phyloP scores from a whole-genome alignment of 2,329 filamentous ascomycete genomes.

The Neopestalotiopsis sp. region DNA sequence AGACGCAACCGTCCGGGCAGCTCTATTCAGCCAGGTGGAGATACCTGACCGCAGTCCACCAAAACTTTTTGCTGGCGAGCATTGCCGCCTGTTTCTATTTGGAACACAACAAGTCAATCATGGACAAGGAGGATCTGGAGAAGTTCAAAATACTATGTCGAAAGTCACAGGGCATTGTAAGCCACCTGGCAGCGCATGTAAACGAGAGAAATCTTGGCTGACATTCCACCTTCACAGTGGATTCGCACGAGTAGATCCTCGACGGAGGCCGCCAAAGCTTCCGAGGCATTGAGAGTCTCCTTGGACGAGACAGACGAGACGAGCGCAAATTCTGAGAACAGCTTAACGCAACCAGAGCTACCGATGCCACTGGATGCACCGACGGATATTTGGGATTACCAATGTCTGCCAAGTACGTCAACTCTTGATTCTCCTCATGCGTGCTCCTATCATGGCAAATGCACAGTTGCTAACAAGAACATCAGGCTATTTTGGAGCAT shows the following conservation, averaged over 20 bases:
- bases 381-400: background rate
- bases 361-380: background rate
- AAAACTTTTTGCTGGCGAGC: constrained; percentile 53
- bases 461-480: background rate
- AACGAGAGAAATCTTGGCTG: background rate
- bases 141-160: constrained; percentile 15
- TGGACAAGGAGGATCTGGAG: constrained; percentile 11
- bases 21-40: constrained; percentile 51
- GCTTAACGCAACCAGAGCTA: background rate
- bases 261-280: constrained; percentile 19
- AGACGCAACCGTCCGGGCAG: constrained; percentile 49
- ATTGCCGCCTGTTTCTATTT: constrained; percentile 54
- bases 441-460: no score
- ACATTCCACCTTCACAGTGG: constrained; percentile 1
- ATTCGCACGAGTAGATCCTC: constrained; percentile 14
- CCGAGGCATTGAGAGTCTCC: constrained; percentile 16
- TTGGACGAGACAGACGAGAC: background rate
- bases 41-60: constrained; percentile 48
- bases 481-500: background rate
- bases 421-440: no score
- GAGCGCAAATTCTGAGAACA: background rate
- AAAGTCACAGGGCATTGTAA: constrained; percentile 16
- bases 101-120: constrained; percentile 27
- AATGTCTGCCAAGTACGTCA: constrained; percentile 2
- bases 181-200: background rate